These are phyloP conservation scores for Fusarium sp. DNA, from an alignment of 2,329 filamentous ascomycete species.

Conservation along the genomic window DNA sequence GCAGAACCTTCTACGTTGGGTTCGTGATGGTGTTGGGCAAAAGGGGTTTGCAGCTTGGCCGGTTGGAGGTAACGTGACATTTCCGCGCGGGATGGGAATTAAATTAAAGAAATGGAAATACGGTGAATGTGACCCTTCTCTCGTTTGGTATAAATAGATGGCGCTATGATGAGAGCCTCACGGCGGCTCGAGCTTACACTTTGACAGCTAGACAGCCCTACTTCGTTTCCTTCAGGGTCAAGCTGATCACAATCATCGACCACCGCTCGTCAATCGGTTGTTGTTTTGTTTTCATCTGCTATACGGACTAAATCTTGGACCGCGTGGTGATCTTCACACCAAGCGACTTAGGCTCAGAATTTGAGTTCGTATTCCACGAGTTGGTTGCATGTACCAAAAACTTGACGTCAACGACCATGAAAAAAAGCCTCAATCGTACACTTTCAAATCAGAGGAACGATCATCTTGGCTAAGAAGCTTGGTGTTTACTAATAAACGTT, in stretches of 20 bases:
- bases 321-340: not conserved
- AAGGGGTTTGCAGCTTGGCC: slow-evolving; percentile 2
- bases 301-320: not conserved
- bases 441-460: not conserved
- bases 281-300: not conserved
- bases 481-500: not conserved
- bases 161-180: not conserved
- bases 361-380: slow-evolving; percentile 22
- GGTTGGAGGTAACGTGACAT: slow-evolving; percentile 19
- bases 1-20: slow-evolving; percentile 7
- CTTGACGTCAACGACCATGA: slow-evolving; percentile 27
- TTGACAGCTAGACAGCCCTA: slow-evolving; percentile 8
- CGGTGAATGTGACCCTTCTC: not conserved
- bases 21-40: slow-evolving; percentile 2
- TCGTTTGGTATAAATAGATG: not conserved
- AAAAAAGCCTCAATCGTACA: slow-evolving; percentile 16
- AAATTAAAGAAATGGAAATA: slow-evolving; percentile 1
- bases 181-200: not conserved
- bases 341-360: slow-evolving; percentile 7
- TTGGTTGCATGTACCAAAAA: slow-evolving; percentile 7
- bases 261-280: not conserved
- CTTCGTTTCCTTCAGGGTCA: not conserved
- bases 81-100: not conserved
- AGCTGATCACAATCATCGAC: not conserved
- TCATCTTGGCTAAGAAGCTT: not conserved